These are phyloP conservation scores for Thelonectria blattea DNA, from an alignment of 2,329 filamentous ascomycete genomes.

Conservation along the genomic window DNA sequence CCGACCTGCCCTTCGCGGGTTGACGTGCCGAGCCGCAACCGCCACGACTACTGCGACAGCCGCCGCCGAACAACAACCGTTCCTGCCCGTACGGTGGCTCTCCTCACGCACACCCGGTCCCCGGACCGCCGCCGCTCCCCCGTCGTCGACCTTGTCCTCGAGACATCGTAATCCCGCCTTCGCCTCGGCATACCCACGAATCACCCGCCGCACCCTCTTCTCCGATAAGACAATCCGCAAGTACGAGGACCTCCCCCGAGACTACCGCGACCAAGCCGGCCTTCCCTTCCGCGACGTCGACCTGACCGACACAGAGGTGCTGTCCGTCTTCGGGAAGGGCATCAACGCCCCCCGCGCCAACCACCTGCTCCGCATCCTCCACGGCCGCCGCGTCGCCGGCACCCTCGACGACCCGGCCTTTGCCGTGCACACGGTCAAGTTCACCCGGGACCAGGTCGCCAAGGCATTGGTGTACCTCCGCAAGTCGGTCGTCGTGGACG, in stretches of 20 bases:
- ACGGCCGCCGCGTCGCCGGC: slow-evolving; percentile 68
- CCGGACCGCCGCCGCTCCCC: slow-evolving; percentile 6
- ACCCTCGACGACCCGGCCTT: slow-evolving; percentile 66
- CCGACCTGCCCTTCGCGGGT: slow-evolving; percentile 37
- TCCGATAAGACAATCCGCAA: slow-evolving; percentile 51
- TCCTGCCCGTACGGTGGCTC: slow-evolving; percentile 34
- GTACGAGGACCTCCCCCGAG: slow-evolving; percentile 63
- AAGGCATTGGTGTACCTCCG: slow-evolving; percentile 63
- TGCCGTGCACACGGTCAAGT: slow-evolving; percentile 54
- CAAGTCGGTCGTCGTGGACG: slow-evolving; percentile 60
- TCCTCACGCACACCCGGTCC: slow-evolving; percentile 23
- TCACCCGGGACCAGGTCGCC: slow-evolving; percentile 48
- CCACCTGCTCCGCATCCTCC: slow-evolving; percentile 61
- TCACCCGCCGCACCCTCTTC: slow-evolving; percentile 44
- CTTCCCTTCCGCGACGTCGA: slow-evolving; percentile 59
- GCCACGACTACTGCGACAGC: slow-evolving; percentile 1
- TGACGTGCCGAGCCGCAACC: slow-evolving; percentile 27
- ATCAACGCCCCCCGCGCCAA: slow-evolving; percentile 56
- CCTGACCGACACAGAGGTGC: slow-evolving; percentile 55
- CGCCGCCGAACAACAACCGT: slow-evolving; percentile 28
- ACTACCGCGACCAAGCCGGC: slow-evolving; percentile 62
- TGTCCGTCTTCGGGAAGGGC: slow-evolving; percentile 56
- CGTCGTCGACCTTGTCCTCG: neutral
- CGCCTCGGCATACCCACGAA: slow-evolving; percentile 24
- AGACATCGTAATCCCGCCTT: slow-evolving; percentile 22